Evolutionary conservation across 208 protist genomes (phyloP), one percentile per base, ranked within the genome.

Genomic region (Trypanosoma conorhini): DNA sequence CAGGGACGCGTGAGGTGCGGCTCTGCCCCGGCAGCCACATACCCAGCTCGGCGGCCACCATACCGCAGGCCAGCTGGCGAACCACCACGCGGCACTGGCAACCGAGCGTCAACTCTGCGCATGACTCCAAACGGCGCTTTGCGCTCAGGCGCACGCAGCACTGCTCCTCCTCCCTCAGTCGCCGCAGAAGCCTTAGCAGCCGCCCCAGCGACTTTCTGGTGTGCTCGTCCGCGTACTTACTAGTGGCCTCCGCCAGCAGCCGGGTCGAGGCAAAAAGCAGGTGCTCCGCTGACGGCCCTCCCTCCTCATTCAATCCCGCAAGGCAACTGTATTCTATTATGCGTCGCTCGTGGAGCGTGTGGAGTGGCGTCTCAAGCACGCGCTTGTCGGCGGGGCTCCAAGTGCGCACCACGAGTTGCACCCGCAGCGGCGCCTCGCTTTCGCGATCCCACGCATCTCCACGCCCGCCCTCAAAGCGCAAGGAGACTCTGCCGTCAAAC

Each of bases 1-100:
- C 28, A 13, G 65, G 54, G 33, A 79, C 38, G 12, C 74, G 74
- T 40, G 61, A 15, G 8, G 5, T 21, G 46, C 40, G 40, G 2
- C 2, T 17, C 8, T 22, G 33, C 30, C 64, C 63, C 46, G 74
- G 67, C 0, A 79, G 26, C 74, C 74, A 79, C 35, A 69, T 38
- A 55, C 67, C 76, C 31, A 54, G 21, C 10, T 65, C 31, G 13
- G 76, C 76, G 17, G 33, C 55, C n/a, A 70, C 50, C 33, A 33
- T 52, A n/a, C 54, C 50, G 46, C 7, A 38, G 38, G 40, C 38
- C 30, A 22, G 38, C 22, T 62, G 60, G 28, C n/a, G 31, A 57
- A 75, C 58, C 9, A 67, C 63, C 12, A 76, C 74, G 28, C 67
- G 68, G 30, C 58, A 74, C 51, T 80, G 76, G n/a, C 67, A 75